Percentiles rank a stretch among this genome's conserved stretches.
Conservation (phyloP, 2,329 filamentous ascomycete species). For the Sporothrix humicola region DNA sequence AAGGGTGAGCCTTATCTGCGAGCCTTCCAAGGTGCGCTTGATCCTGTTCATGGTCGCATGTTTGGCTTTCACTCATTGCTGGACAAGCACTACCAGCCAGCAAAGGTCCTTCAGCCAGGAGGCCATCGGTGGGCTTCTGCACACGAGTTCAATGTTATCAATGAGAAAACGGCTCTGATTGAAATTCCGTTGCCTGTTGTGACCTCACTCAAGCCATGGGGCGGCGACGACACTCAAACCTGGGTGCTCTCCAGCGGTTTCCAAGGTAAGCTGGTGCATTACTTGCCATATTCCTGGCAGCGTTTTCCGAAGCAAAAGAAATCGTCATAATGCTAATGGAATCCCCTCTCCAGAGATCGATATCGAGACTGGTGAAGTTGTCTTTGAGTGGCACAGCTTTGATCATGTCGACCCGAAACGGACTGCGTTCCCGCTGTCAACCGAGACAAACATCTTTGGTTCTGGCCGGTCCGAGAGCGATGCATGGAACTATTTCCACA, state of each 20-base stretch:
- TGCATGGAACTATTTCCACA: conserved; percentile 59
- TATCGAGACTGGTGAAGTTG: conserved; percentile 53
- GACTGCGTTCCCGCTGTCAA: conserved; percentile 25
- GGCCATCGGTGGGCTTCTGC: conserved; percentile 5
- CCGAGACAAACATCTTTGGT: background rate
- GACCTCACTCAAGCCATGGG: conserved; percentile 4
- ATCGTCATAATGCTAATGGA: too few relatives aligned
- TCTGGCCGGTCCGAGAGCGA: conserved; percentile 20
- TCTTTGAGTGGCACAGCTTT: conserved; percentile 56
- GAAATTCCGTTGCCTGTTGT: conserved; percentile 10
- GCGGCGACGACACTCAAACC: conserved; percentile 41
- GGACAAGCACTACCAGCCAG: conserved; percentile 19
- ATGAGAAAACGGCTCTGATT: conserved; percentile 59
- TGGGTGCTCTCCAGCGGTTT: conserved; percentile 21
- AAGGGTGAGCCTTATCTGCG: conserved; percentile 7
- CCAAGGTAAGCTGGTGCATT: background rate
- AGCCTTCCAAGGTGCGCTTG: background rate
- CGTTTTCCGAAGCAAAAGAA: too few relatives aligned
- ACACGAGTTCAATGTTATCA: conserved; percentile 62
- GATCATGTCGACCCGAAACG: conserved; percentile 42
- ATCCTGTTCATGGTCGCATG: background rate
- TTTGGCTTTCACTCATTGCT: conserved; percentile 23
- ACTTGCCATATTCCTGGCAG: too few relatives aligned
- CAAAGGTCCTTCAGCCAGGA: background rate
- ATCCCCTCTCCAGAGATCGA: conserved; percentile 50